These are phyloP conservation scores for Trichoderma orchidacearum DNA, from an alignment of 495 filamentous ascomycete genomes.

Conservation along the genomic window DNA sequence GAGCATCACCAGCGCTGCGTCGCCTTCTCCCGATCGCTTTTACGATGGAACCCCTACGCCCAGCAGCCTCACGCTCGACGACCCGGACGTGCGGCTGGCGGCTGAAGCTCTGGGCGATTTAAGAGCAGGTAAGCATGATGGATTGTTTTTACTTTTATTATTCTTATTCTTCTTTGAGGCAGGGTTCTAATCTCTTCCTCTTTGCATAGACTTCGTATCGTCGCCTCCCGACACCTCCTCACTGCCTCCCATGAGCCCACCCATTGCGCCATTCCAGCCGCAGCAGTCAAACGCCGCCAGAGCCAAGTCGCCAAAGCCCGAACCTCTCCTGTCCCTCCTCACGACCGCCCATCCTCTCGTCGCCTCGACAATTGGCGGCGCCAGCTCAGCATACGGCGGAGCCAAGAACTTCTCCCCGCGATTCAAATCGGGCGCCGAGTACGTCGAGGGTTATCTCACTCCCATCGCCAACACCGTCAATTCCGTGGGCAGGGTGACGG, in stretches of 20 bases:
- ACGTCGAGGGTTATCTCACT: slow-evolving; percentile 70
- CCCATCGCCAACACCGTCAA: slow-evolving; percentile 73
- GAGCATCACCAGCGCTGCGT: slow-evolving; percentile 23
- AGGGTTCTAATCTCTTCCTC: slow-evolving; percentile 5
- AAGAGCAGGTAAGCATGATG: slow-evolving; percentile 52
- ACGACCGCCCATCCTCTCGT: slow-evolving; percentile 69
- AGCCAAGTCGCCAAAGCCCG: slow-evolving; percentile 27
- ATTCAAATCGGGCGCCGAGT: slow-evolving; percentile 71
- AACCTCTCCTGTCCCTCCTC: slow-evolving; percentile 68
- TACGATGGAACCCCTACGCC: slow-evolving; percentile 21
- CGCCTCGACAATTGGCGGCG: slow-evolving; percentile 66
- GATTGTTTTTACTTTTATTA: slow-evolving; percentile 3
- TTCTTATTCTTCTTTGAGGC: too few relatives aligned
- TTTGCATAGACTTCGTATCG: slow-evolving; percentile 35
- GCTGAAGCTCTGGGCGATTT: slow-evolving; percentile 79
- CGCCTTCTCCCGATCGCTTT: slow-evolving; percentile 18
- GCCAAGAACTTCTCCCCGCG: slow-evolving; percentile 80
- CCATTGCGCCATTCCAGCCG: slow-evolving; percentile 7
- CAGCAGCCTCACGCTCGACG: slow-evolving; percentile 57
- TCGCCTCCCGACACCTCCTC: slow-evolving; percentile 34
- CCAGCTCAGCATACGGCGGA: slow-evolving; percentile 63
- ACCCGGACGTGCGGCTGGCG: slow-evolving; percentile 65
- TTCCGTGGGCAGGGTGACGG: slow-evolving; percentile 67
- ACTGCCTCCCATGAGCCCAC: slow-evolving; percentile 18
- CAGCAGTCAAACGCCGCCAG: slow-evolving; percentile 11